These are phyloP conservation scores for Penicillium parvum DNA, from an alignment of 495 filamentous ascomycete genomes.

Conservation along the genomic window DNA sequence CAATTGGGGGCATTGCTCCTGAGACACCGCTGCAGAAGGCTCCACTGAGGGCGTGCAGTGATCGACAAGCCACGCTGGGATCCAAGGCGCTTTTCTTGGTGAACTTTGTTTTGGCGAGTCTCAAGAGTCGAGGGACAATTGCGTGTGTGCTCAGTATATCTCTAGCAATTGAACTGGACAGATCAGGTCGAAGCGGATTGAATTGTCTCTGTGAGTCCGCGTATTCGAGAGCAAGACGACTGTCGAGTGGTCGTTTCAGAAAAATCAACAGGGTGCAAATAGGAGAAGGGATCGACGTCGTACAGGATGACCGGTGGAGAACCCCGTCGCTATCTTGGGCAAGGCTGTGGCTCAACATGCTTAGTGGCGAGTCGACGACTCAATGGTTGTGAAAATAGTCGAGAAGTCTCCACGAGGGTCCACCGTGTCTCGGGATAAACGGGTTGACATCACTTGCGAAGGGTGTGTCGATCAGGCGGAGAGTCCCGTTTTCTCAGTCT, in stretches of 20 bases:
- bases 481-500: not conserved
- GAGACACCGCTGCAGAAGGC: slow-evolving; percentile 13
- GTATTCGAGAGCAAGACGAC: slow-evolving; percentile 6
- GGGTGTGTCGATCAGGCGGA: not conserved
- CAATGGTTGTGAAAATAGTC: too few species aligned
- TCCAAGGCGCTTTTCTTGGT: not conserved
- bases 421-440: slow-evolving; percentile 11
- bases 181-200: not conserved
- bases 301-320: not conserved
- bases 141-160: too few species aligned
- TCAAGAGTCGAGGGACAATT: too few species aligned
- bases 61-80: slow-evolving; percentile 14
- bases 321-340: not conserved
- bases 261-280: slow-evolving; percentile 3
- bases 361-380: not conserved
- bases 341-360: slow-evolving; percentile 5
- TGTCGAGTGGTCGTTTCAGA: slow-evolving; percentile 15
- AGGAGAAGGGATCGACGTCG: slow-evolving; percentile 14
- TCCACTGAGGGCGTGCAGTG: slow-evolving; percentile 6
- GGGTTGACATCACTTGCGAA: slow-evolving; percentile 8
- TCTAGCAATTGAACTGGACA: too few species aligned
- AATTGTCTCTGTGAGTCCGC: not conserved
- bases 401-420: not conserved
- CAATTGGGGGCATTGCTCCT: slow-evolving; percentile 6
- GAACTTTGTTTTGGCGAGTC: too few species aligned